Conservation (phyloP, 768 basidiomycete species). For the Trametopsis cervina region DNA sequence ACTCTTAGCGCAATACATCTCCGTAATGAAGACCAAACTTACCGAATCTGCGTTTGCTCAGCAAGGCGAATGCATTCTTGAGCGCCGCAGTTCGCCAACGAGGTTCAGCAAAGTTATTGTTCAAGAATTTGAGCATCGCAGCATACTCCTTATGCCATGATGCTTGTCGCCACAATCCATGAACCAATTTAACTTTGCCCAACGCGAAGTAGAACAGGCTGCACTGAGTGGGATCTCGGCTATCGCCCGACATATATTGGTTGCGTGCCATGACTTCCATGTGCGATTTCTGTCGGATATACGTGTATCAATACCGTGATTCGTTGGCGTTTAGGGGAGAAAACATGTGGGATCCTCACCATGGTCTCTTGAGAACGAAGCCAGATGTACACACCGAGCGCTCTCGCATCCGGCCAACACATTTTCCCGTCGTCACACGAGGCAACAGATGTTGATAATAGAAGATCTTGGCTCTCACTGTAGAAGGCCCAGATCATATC, state of each 20-base stretch:
- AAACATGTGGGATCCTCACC: slow-evolving; percentile 41
- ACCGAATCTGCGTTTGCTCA: slow-evolving; percentile 93
- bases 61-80: slow-evolving; percentile 92
- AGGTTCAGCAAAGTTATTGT: slow-evolving; percentile 78
- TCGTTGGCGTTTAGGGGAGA: too few relatives aligned
- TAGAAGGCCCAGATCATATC: slow-evolving; percentile 98
- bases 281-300: slow-evolving; percentile 53
- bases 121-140: slow-evolving; percentile 85
- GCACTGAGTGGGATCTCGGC: slow-evolving; percentile 82
- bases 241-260: slow-evolving; percentile 83
- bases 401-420: slow-evolving; percentile 83
- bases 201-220: slow-evolving; percentile 94
- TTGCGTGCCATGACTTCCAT: slow-evolving; percentile 88
- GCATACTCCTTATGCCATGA: slow-evolving; percentile 88
- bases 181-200: slow-evolving; percentile 86
- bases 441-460: slow-evolving; percentile 60
- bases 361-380: slow-evolving; percentile 69
- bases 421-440: slow-evolving; percentile 76
- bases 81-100: slow-evolving; percentile 90
- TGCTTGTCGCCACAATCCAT: slow-evolving; percentile 94
- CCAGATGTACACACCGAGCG: slow-evolving; percentile 86
- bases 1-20: slow-evolving; percentile 10
- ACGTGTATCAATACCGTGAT: not conserved
- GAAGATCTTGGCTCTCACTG: slow-evolving; percentile 86
- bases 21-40: slow-evolving; percentile 18